Evolutionary conservation across 2,329 filamentous ascomycete species (phyloP), one percentile per base, ranked within the genome.

Genomic region (Botryosphaeria dothidea): DNA sequence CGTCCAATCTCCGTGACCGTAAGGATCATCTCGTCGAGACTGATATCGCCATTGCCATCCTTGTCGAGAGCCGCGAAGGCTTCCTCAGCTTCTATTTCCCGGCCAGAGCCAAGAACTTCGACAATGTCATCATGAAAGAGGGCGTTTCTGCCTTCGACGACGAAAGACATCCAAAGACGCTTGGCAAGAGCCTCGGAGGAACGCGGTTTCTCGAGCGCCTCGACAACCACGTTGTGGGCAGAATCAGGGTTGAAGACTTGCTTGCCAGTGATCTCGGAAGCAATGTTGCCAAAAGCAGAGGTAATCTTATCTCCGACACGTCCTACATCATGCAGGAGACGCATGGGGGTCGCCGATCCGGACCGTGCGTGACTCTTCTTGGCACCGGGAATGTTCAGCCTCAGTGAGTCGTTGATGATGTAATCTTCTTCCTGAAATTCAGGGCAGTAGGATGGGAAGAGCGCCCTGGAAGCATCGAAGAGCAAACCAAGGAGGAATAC

Each of bases 101-200:
- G 89, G 5, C 86, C 86, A 0, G 86, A 81, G 2, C 94, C 94
- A 66, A 99, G 88, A 9, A 98, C 94, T 75, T 98, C 94, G 31
- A 89, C 75, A 41, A 99, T 85, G 74, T 99, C 95, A 4, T 97
- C 92, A 8, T 86, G 78, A 69, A 86, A 92, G 8, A 99, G 83
- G 0, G 89, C 83, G 45, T 97, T 92, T 66, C 89, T 89, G 71
- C 92, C 93, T 78, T 98, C 94, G 3, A 95, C 88, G 1, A 97
- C 95, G 74, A 97, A 96, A 0, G 93, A 97, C 92, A 97, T 96
- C 95, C 95, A 98, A 68, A 98, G 90, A 72, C 95, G 90, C 70
- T 88, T 90, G n/a, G 92, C 93, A 65, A 98, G 82, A n/a, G 95
- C 95, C 76, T 98, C 93, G 0, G 93, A 92, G 6, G 92, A 91